Evolutionary conservation across 805 yeast genomes (phyloP), one percentile per base, ranked within the genome.

Genomic region (Tetrapisispora pingtungensis): DNA sequence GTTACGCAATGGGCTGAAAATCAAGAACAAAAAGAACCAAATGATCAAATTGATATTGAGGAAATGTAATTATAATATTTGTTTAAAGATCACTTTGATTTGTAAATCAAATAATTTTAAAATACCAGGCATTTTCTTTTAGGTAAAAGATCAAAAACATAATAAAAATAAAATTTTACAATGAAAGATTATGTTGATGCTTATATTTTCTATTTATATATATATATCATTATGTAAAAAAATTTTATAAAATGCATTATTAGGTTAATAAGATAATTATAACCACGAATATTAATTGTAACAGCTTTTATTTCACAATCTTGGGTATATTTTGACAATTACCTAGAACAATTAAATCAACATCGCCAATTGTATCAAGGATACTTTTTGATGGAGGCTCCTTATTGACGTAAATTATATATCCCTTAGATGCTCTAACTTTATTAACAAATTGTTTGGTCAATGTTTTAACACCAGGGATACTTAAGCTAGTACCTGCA

Each of bases 1-100:
- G 83, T 90, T 26, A 93, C 99, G 0, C 99, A 93, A 61, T 93
- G 98, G 98, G 80, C 86, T 19, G 99, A 93, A 61, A 69, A 78
- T 3, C 97, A 93, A 64, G 99, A 93, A 63, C 97, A 97, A 30
- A 90, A 90, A 61, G 97, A 90, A 61, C 97, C 97, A 0, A 74
- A 77, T 26, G 97, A 87, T 52, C 85, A 80, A 48, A 54, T 74
- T 14, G 83, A 78, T 33, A 59, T 77, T n/a, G 85, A 79, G 13
- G 85, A 77, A 7, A 36, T 46, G 47, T 42, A 14, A 35, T 30
- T 18, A 10, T 19, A 31, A 30, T 19, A 17, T 10, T 41, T 6
- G 26, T 22, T 22, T 22, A 22, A n/a, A n/a, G n/a, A n/a, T n/a
- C n/a, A n/a, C n/a, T n/a, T n/a, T n/a, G n/a, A n/a, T n/a, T n/a